Conservation (phyloP, 116 monocot species). For the Papilionanthe hybrid region DNA sequence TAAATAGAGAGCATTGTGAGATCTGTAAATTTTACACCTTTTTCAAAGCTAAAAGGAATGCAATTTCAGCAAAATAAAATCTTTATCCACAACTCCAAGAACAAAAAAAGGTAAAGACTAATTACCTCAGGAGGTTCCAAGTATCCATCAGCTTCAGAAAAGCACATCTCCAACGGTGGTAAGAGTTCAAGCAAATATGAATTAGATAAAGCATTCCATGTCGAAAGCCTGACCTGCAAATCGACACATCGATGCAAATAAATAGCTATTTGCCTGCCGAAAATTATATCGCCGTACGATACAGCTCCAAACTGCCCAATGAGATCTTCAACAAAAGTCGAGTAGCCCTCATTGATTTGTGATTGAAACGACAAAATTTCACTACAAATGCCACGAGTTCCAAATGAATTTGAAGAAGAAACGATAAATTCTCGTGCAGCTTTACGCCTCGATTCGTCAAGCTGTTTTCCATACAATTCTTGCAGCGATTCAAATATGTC, state of each 20-base stretch:
- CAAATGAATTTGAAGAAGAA: slow-evolving; percentile 3
- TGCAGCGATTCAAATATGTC: slow-evolving; percentile 68
- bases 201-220: slow-evolving; percentile 80
- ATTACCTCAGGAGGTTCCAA: slow-evolving; percentile 84
- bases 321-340: slow-evolving; percentile 74
- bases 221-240: slow-evolving; percentile 46
- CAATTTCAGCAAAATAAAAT: too few species aligned
- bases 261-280: slow-evolving; percentile 74
- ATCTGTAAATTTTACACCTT: too few species aligned
- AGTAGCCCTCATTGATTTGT: slow-evolving; percentile 68
- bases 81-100: too few species aligned
- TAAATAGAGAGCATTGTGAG: too few species aligned
- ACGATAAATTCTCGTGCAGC: slow-evolving; percentile 1
- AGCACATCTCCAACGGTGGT: slow-evolving; percentile 58
- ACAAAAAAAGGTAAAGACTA: background rate
- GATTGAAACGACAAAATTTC: slow-evolving; percentile 57
- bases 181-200: slow-evolving; percentile 67
- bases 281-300: slow-evolving; percentile 83
- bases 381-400: background rate
- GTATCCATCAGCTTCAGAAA: slow-evolving; percentile 63
- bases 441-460: slow-evolving; percentile 29
- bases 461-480: slow-evolving; percentile 56
- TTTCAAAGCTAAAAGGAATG: too few species aligned
- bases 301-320: slow-evolving; percentile 91
- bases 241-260: slow-evolving; percentile 73